phyloP scores from a whole-genome alignment of 2,329 filamentous ascomycete genomes.

The Aspergillus versicolor region DNA sequence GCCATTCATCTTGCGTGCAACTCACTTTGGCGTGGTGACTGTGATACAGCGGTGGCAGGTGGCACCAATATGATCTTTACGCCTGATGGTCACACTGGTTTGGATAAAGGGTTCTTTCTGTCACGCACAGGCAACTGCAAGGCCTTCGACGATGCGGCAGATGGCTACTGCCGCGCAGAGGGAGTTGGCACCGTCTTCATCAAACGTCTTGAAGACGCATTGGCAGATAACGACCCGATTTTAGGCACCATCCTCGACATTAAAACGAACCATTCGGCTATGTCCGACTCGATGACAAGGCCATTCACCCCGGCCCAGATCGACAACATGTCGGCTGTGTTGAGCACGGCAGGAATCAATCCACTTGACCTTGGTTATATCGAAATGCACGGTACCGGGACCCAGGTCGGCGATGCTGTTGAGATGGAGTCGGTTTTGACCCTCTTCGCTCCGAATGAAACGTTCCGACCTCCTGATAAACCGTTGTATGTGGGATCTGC shows the following conservation, averaged over 20 bases:
- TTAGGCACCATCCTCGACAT: constrained; percentile 74
- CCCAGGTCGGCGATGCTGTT: constrained; percentile 74
- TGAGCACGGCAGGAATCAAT: constrained; percentile 60
- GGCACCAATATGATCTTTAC: constrained; percentile 76
- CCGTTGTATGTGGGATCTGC: constrained; percentile 63
- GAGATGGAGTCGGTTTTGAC: constrained; percentile 77
- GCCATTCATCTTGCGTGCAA: constrained; percentile 72
- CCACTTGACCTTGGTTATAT: constrained; percentile 78
- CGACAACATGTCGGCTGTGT: neutral
- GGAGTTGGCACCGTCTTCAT: constrained; percentile 72
- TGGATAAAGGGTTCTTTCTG: constrained; percentile 75
- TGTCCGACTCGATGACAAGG: constrained; percentile 75
- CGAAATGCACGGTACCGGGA: constrained; percentile 88
- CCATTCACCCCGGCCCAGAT: constrained; percentile 75
- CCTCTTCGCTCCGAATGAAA: constrained; percentile 58
- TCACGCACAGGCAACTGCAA: constrained; percentile 75
- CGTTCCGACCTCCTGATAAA: constrained; percentile 28
- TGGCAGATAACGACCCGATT: constrained; percentile 67
- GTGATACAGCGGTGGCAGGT: constrained; percentile 77
- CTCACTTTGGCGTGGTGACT: constrained; percentile 71
- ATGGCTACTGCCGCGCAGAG: constrained; percentile 81
- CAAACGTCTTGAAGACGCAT: constrained; percentile 76
- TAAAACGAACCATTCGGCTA: constrained; percentile 78
- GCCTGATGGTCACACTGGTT: constrained; percentile 74
- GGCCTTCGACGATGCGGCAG: constrained; percentile 76